A percentile compares a stretch with the other conserved stretches of the same genome.
Evolutionary conservation across 2,329 filamentous ascomycete genomes (phyloP).

Genomic region (Fusarium fujikuroi): DNA sequence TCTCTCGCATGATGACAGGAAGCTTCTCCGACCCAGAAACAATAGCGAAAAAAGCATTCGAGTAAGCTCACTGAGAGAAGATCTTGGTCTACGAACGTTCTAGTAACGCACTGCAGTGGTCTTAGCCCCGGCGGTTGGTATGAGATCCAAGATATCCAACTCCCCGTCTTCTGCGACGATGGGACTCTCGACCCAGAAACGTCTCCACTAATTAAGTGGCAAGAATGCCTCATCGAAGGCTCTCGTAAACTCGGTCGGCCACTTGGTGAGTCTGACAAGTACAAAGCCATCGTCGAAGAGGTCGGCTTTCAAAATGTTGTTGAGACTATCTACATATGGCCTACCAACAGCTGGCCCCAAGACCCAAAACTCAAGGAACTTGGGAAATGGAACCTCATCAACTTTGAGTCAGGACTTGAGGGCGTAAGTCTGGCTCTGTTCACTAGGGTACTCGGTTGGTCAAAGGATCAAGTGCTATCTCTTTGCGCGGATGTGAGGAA

Average conservation of each 20-base stretch:
- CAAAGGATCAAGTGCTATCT: background rate
- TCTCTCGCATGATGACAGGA: conserved; percentile 29
- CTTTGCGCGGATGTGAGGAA: conserved; percentile 19
- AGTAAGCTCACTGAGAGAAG: background rate
- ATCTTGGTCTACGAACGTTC: too few species aligned
- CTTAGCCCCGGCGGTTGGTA: conserved; percentile 21
- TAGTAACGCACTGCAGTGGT: background rate
- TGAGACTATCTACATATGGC: conserved; percentile 30
- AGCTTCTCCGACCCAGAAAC: conserved; percentile 1
- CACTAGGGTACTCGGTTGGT: conserved; percentile 24
- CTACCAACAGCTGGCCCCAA: conserved; percentile 29
- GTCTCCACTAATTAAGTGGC: conserved; percentile 14
- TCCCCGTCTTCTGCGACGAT: conserved; percentile 21
- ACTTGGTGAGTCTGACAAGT: conserved; percentile 16
- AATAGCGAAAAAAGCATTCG: conserved; percentile 2
- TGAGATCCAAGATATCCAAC: conserved; percentile 29
- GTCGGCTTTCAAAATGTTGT: conserved; percentile 24
- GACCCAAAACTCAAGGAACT: conserved; percentile 37
- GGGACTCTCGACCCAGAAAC: background rate
- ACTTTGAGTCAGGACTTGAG: conserved; percentile 24
- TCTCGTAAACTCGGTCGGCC: conserved; percentile 21
- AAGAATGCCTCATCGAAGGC: conserved; percentile 7
- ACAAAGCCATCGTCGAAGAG: conserved; percentile 8
- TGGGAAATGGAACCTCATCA: conserved; percentile 26
- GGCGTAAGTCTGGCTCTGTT: conserved; percentile 29